A percentile compares a stretch with the other conserved stretches of the same genome.
Conservation (phyloP, 2,329 filamentous ascomycete genomes). For the Emergomyces orientalis region DNA sequence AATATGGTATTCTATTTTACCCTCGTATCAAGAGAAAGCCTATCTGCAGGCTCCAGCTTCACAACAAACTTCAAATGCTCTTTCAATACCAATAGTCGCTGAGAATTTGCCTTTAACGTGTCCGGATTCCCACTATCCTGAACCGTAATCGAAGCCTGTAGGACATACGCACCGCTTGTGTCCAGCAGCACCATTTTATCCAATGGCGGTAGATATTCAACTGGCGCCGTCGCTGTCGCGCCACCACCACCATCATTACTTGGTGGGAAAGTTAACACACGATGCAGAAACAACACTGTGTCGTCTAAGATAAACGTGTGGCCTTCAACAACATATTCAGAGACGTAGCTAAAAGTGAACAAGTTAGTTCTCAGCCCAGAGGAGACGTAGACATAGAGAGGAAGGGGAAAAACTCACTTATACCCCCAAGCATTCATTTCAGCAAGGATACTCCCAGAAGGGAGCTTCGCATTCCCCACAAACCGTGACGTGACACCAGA, state of each 20-base stretch:
- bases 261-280: constrained; percentile 42
- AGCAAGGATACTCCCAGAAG: constrained; percentile 41
- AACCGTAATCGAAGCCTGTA: constrained; percentile 50
- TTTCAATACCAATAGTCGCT: constrained; percentile 47
- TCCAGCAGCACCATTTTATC: constrained; percentile 44
- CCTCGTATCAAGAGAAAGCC: constrained; percentile 51
- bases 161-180: constrained; percentile 47
- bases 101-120: constrained; percentile 45
- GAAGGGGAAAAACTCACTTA: constrained; percentile 33
- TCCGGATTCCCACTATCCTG: constrained; percentile 47
- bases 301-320: constrained; percentile 51
- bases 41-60: constrained; percentile 48
- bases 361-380: constrained; percentile 2
- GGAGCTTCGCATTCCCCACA: constrained; percentile 41
- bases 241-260: constrained; percentile 10
- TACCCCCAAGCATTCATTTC: constrained; percentile 47
- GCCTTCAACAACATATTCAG: constrained; percentile 49
- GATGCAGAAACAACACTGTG: constrained; percentile 48
- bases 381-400: constrained; percentile 6
- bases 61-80: constrained; percentile 48
- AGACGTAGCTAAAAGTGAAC: constrained; percentile 40
- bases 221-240: constrained; percentile 18
- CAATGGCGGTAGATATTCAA: constrained; percentile 35
- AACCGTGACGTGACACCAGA: constrained; percentile 46
- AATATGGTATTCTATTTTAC: constrained; percentile 38